A percentile compares a stretch with the other conserved stretches of the same genome.
Conservation (phyloP, 1,139 yeast species). For the Yamadazyma membranifaciens region DNA sequence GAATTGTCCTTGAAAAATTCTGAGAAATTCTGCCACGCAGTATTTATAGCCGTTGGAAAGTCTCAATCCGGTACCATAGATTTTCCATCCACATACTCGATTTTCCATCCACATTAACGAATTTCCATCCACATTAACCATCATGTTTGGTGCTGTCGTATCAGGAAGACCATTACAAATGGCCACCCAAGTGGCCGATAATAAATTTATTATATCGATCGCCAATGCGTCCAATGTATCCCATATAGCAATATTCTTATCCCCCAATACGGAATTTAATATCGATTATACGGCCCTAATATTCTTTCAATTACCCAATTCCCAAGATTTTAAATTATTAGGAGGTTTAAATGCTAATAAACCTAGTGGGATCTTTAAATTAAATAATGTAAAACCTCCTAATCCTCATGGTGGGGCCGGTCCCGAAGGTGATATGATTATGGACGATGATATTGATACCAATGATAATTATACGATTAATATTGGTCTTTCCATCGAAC, state of each 20-base stretch:
- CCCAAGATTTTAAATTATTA: slow-evolving; percentile 67
- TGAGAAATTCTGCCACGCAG: neutral
- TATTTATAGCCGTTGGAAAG: too few species aligned
- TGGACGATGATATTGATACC: slow-evolving; percentile 34
- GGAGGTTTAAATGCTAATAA: slow-evolving; percentile 74
- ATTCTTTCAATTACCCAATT: slow-evolving; percentile 78
- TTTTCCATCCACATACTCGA: too few species aligned
- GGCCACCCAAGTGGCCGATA: slow-evolving; percentile 61
- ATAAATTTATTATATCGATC: slow-evolving; percentile 60
- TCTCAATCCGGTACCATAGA: too few species aligned
- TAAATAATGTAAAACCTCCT: slow-evolving; percentile 44
- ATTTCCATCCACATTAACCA: too few species aligned
- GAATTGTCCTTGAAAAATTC: slow-evolving; percentile 3
- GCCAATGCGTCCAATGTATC: slow-evolving; percentile 64
- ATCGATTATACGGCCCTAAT: slow-evolving; percentile 76
- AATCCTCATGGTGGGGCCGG: slow-evolving; percentile 10
- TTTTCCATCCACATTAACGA: neutral
- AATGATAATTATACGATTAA: slow-evolving; percentile 39
- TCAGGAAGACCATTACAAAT: slow-evolving; percentile 56
- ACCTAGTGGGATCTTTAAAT: slow-evolving; percentile 89
- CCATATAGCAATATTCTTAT: slow-evolving; percentile 70
- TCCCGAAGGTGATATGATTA: slow-evolving; percentile 24
- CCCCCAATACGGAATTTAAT: slow-evolving; percentile 63
- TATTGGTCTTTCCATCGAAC: slow-evolving; percentile 89
- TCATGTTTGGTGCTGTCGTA: slow-evolving; percentile 57